phyloP scores from a whole-genome alignment of 2,329 filamentous ascomycete genomes.

The Penicillium corylophilum region DNA sequence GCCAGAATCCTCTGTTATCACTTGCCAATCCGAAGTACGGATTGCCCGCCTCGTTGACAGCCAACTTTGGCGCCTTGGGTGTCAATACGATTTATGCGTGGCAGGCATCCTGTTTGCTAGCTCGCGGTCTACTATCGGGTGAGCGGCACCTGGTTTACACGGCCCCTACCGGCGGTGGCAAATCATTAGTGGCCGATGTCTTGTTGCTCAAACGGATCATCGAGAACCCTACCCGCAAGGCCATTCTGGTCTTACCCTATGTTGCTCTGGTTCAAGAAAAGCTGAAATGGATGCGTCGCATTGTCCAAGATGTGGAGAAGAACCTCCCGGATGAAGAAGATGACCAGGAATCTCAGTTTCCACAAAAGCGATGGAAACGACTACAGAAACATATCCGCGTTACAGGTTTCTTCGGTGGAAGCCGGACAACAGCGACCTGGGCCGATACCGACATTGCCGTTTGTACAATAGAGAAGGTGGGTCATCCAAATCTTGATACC shows the following conservation, averaged over 20 bases:
- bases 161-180: conserved; percentile 74
- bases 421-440: conserved; percentile 66
- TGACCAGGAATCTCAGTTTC: conserved; percentile 35
- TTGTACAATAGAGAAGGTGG: conserved; percentile 73
- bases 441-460: conserved; percentile 74
- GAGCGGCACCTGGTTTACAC: conserved; percentile 73
- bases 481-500: conserved; percentile 20
- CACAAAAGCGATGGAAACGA: conserved; percentile 55
- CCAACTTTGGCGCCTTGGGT: conserved; percentile 66
- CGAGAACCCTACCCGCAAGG: conserved; percentile 63
- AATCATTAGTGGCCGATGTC: conserved; percentile 71
- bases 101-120: conserved; percentile 72
- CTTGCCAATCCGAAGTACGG: conserved; percentile 64
- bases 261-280: conserved; percentile 80
- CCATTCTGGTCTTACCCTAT: conserved; percentile 71
- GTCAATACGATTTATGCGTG: conserved; percentile 74
- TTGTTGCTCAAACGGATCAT: conserved; percentile 71
- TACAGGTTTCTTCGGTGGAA: conserved; percentile 73
- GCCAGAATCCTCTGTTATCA: conserved; percentile 52
- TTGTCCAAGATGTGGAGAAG: conserved; percentile 61
- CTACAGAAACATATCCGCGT: conserved; percentile 63
- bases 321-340: conserved; percentile 32
- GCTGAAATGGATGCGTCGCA: conserved; percentile 67
- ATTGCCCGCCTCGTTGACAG: conserved; percentile 59
- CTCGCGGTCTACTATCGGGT: conserved; percentile 64